phyloP scores from a whole-genome alignment of 768 basidiomycete species.

The Termitomyces sp. region DNA sequence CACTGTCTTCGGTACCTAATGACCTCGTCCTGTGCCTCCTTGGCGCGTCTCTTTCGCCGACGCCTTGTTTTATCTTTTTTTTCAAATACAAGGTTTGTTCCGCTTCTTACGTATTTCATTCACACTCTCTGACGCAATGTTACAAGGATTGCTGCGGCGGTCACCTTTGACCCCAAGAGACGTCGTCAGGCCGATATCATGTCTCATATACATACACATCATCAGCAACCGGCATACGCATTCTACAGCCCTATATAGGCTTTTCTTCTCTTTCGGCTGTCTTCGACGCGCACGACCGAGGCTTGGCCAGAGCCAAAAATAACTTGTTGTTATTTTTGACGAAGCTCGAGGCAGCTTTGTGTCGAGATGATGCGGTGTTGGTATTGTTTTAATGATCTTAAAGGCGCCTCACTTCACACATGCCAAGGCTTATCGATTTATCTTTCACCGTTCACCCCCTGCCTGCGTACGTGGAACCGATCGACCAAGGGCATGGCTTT shows the following conservation, averaged over 20 bases:
- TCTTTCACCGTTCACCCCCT: not conserved
- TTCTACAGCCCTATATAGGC: not conserved
- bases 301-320: not conserved
- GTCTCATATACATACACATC: not conserved
- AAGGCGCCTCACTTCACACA: not conserved
- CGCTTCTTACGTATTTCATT: not conserved
- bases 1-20: not conserved
- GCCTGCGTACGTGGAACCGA: not conserved
- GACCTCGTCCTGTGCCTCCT: not conserved
- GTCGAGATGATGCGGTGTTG: not conserved
- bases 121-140: not conserved
- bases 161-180: not conserved
- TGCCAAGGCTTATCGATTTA: not conserved
- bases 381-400: not conserved
- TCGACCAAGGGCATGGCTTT: not conserved
- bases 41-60: not conserved
- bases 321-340: not conserved
- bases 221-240: not conserved
- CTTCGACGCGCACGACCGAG: no score
- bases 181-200: not conserved
- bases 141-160: not conserved
- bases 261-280: not conserved
- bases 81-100: not conserved
- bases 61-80: not conserved
- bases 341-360: not conserved